Evolutionary conservation across 768 basidiomycete genomes (phyloP), one percentile per base, ranked within the genome.

Genomic region (Suillus subalutaceus): DNA sequence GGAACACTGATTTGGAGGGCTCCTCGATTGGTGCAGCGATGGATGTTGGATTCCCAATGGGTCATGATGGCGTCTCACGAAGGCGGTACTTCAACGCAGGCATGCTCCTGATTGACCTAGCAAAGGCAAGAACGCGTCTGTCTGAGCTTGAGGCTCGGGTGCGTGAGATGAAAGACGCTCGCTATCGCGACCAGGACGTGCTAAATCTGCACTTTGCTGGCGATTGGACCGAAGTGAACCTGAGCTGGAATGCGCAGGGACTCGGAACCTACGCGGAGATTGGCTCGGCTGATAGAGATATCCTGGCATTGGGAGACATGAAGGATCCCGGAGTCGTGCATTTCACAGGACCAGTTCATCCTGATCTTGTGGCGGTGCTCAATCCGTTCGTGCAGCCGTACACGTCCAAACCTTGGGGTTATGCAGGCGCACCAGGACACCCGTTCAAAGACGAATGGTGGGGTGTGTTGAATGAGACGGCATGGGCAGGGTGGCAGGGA

Each of bases 401-500:
- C 66, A 83, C 82, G 1, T 78, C 85, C 9, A 88, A 87, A 67
- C 86, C 85, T 1, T 87, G 87, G 86, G 85, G 85, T 3, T 87
- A 86, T 65, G 77, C 82, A 1, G 83, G 85, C 15, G 76, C 84
- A 0, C 86, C 84, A 13, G 82, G 81, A 12, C 82, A 88, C 67
- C 86, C 87, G 0, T 86, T 79, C 69, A 71, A 72, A 23, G 68
- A 66, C 9, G 82, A 81, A 46, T 87, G 87, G 86, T 86, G 85
- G 82, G 59, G 59, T 1, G 67, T 72, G 32, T 66, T 81, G 18
- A 81, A 80, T 50, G 74, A 74, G 63, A 86, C 86, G 0, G 71
- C 73, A 2, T 88, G 85, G 86, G 72, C 65, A 35, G 81, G 72
- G 2, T 77, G 74, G 73, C 69, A 71, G 63, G 63, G 64, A 38